Percentiles rank a stretch among this genome's conserved stretches.
phyloP scores from a whole-genome alignment of 2,329 filamentous ascomycete species.

The Ceratocystis smalleyi region DNA sequence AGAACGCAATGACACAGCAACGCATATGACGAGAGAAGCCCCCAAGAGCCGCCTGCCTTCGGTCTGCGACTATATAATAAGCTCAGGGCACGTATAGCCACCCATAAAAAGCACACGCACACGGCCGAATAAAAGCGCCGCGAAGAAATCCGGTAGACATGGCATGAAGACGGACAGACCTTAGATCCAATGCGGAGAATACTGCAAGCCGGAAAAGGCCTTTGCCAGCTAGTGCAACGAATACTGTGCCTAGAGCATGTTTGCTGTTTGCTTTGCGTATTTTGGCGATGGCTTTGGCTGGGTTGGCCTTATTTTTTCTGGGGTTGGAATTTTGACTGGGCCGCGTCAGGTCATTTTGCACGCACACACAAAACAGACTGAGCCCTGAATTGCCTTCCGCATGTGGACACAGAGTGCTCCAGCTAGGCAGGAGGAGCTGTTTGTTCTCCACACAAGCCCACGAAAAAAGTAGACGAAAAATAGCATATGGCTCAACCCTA shows the following conservation, averaged over 20 bases:
- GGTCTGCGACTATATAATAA: background rate
- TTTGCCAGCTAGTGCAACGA: background rate
- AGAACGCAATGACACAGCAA: no score
- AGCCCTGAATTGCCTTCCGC: no score
- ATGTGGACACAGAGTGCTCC: no score
- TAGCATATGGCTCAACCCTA: background rate
- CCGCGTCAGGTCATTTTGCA: background rate
- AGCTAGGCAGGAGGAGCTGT: no score
- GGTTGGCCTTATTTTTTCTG: background rate
- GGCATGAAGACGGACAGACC: constrained; percentile 3
- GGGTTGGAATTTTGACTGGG: background rate
- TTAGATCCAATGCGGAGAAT: background rate
- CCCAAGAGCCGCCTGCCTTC: background rate
- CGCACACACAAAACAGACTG: background rate
- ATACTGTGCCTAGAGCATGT: background rate
- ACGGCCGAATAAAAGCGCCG: constrained; percentile 4
- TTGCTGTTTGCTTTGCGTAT: background rate
- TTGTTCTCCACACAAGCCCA: background rate
- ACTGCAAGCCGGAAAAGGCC: background rate
- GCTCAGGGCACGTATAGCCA: background rate
- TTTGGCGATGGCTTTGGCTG: background rate
- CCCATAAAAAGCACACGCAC: background rate
- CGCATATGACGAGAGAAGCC: background rate
- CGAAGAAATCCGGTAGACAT: background rate
- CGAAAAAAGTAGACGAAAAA: background rate